Conservation (phyloP, 2,329 filamentous ascomycete genomes). For the Madurella fahalii region DNA sequence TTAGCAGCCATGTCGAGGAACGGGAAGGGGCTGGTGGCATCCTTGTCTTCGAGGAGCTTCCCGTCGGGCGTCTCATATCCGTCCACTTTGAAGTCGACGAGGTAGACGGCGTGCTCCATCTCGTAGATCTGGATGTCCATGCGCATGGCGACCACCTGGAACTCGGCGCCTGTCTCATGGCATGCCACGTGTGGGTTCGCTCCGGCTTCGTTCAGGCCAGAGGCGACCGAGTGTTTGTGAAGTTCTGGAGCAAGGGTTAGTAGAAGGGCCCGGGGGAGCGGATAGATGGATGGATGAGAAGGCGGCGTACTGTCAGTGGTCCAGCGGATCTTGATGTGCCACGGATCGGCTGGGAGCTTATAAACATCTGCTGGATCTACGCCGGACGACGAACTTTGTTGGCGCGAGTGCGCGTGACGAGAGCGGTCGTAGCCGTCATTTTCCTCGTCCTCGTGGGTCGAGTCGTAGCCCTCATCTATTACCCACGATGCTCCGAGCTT, state of each 20-base stretch:
- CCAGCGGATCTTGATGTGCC: constrained; percentile 90
- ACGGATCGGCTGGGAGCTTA: constrained; percentile 85
- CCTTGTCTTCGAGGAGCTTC: constrained; percentile 80
- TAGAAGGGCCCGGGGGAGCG: constrained; percentile 23
- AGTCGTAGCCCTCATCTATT: constrained; percentile 56
- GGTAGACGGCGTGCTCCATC: constrained; percentile 86
- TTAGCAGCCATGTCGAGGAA: constrained; percentile 91
- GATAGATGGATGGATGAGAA: constrained; percentile 46
- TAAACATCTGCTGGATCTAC: constrained; percentile 61
- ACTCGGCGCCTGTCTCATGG: constrained; percentile 41
- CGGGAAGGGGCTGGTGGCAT: constrained; percentile 90
- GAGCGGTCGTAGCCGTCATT: constrained; percentile 37
- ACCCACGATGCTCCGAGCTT: constrained; percentile 91
- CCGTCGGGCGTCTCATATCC: constrained; percentile 83
- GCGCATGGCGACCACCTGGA: constrained; percentile 82
- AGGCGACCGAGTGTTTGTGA: constrained; percentile 34
- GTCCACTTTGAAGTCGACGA: constrained; percentile 98
- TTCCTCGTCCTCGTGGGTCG: constrained; percentile 42
- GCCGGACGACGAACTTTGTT: constrained; percentile 29
- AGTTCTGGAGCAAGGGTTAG: constrained; percentile 32
- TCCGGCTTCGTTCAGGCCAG: constrained; percentile 34
- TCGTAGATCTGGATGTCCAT: constrained; percentile 95
- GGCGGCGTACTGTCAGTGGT: constrained; percentile 66
- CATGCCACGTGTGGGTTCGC: constrained; percentile 42
- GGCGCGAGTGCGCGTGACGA: constrained; percentile 26